A percentile compares a stretch with the other conserved stretches of the same genome.
Evolutionary conservation across 202 grass and related monocot genomes (phyloP).

Genomic region (Alloteropsis angusta): DNA sequence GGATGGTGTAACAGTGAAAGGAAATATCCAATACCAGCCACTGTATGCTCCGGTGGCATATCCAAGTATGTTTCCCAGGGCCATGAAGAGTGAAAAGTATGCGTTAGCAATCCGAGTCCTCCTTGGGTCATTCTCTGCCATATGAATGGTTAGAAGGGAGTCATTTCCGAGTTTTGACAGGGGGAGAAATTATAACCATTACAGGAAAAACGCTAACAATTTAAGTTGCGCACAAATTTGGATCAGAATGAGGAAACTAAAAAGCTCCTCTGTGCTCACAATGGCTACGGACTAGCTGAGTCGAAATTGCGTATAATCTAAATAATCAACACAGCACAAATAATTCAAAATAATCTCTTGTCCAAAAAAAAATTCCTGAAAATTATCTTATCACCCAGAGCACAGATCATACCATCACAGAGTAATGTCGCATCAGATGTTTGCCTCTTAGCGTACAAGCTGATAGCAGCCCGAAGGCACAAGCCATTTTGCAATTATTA

Average conservation of each 20-base stretch:
- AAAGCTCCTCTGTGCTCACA: not conserved
- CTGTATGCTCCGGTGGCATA: constrained; percentile 78
- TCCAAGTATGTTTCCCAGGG: constrained; percentile 78
- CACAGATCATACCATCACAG: not conserved
- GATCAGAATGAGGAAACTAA: not conserved
- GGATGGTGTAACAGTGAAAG: constrained; percentile 67
- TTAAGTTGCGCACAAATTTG: not conserved
- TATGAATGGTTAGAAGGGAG: constrained; percentile 4
- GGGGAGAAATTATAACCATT: not conserved
- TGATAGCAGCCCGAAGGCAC: not conserved
- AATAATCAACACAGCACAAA: not conserved
- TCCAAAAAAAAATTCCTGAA: not conserved
- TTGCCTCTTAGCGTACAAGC: constrained; percentile 1
- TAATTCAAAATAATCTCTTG: not conserved
- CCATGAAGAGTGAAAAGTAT: constrained; percentile 98
- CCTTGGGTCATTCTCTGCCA: constrained; percentile 85
- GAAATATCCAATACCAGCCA: constrained; percentile 72
- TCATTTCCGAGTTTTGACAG: not conserved
- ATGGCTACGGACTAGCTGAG: not conserved
- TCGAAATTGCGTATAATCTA: not conserved
- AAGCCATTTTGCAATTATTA: constrained; percentile 5
- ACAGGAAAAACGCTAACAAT: not conserved
- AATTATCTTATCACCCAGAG: not conserved
- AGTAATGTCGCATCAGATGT: not conserved
- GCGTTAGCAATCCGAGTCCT: constrained; percentile 84